A percentile compares a stretch with the other conserved stretches of the same genome.
Conservation (phyloP, 495 filamentous ascomycete genomes). For the Jackrogersella minutella region DNA sequence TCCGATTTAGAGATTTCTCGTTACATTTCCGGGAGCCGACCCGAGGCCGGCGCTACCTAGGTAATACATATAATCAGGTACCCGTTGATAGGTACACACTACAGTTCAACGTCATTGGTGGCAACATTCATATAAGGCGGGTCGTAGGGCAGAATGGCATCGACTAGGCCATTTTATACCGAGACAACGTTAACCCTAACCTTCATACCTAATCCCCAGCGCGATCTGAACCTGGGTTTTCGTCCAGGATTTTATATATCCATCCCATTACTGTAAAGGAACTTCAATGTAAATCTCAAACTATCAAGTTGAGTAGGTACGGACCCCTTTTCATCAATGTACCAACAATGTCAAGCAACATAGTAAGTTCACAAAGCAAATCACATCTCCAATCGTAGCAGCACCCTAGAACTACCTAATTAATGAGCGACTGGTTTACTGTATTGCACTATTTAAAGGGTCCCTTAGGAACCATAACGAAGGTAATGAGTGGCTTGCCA, state of each 20-base stretch:
- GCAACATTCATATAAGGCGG: neutral
- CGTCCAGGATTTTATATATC: too few relatives aligned
- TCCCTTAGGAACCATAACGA: conserved; percentile 30
- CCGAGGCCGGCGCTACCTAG: neutral
- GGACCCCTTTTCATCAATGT: too few relatives aligned
- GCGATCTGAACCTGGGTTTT: too few relatives aligned
- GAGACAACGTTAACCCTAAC: neutral
- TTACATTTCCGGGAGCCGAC: conserved; percentile 15
- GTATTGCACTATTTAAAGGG: conserved; percentile 33
- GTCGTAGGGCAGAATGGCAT: neutral
- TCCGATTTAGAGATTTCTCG: conserved; percentile 9
- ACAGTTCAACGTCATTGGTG: neutral
- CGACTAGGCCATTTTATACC: neutral
- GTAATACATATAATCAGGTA: neutral
- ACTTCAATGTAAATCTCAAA: too few relatives aligned
- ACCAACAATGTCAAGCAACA: too few relatives aligned
- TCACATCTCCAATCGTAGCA: neutral
- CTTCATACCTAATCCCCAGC: too few relatives aligned
- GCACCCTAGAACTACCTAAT: neutral
- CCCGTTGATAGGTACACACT: too few relatives aligned
- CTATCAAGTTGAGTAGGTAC: too few relatives aligned
- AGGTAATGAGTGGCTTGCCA: conserved; percentile 21
- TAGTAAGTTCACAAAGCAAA: neutral
- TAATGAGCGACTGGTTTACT: conserved; percentile 38
- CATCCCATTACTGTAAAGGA: too few relatives aligned